phyloP scores from a whole-genome alignment of 1,139 yeast genomes.

The Yamadazyma spencermartinsiae region DNA sequence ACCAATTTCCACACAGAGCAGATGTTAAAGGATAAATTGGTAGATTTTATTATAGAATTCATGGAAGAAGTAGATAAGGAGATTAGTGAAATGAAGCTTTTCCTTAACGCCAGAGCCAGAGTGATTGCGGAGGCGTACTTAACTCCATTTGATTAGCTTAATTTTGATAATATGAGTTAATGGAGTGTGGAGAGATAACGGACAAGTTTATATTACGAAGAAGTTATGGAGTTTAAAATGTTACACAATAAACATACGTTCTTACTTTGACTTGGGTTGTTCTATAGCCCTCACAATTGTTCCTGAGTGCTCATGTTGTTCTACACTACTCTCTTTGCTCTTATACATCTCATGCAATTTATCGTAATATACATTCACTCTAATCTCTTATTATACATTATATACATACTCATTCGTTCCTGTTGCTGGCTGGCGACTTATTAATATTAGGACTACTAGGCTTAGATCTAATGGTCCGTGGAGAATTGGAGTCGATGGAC shows the following conservation, averaged over 20 bases:
- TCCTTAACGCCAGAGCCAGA: slow-evolving; percentile 96
- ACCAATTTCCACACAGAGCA: slow-evolving; percentile 95
- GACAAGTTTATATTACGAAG: neutral
- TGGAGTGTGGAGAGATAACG: too few relatives aligned
- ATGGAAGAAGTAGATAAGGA: slow-evolving; percentile 99
- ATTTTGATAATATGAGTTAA: too few relatives aligned
- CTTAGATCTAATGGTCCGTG: slow-evolving; percentile 12
- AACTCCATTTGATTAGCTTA: slow-evolving; percentile 60
- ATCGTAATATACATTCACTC: neutral
- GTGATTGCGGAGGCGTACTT: slow-evolving; percentile 95
- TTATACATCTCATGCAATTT: neutral
- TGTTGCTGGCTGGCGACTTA: slow-evolving; percentile 13
- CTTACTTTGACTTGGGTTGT: too few relatives aligned
- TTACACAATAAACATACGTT: too few relatives aligned
- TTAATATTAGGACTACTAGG: slow-evolving; percentile 15
- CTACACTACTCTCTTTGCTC: too few relatives aligned
- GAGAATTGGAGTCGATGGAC: slow-evolving; percentile 9
- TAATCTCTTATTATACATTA: too few relatives aligned
- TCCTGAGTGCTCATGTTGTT: too few relatives aligned
- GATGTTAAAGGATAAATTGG: slow-evolving; percentile 92
- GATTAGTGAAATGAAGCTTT: slow-evolving; percentile 96
- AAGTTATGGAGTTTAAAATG: neutral
- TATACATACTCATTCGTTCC: slow-evolving; percentile 5
- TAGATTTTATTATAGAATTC: slow-evolving; percentile 94
- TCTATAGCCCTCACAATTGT: too few relatives aligned